Percentiles rank a stretch among this genome's conserved stretches.
Evolutionary conservation across 805 yeast genomes (phyloP).

Genomic region (Ogataea pilisensis): DNA sequence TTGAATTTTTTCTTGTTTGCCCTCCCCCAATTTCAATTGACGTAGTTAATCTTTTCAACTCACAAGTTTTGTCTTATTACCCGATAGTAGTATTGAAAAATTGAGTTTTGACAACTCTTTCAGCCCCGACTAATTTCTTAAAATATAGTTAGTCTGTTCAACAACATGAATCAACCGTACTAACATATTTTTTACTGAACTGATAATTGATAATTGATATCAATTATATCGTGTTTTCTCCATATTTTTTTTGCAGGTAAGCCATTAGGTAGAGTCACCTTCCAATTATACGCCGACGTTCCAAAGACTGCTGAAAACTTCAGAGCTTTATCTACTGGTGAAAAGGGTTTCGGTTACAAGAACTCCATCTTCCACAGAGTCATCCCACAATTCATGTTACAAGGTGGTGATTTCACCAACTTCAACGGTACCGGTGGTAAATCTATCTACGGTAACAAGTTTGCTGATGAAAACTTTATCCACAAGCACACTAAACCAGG

Average conservation of each 20-base stretch:
- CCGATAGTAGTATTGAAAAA: background rate
- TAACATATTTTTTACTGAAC: no score
- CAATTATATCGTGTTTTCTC: slow-evolving; percentile 3
- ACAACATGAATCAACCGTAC: no score
- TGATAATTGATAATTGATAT: no score
- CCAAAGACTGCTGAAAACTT: slow-evolving; percentile 82
- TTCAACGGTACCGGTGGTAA: slow-evolving; percentile 94
- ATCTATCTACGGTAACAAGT: slow-evolving; percentile 70
- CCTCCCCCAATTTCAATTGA: no score
- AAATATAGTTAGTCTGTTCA: no score
- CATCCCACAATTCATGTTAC: slow-evolving; percentile 94
- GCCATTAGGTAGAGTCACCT: slow-evolving; percentile 56
- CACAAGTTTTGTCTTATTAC: background rate
- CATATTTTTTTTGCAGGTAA: slow-evolving; percentile 22
- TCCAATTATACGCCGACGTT: slow-evolving; percentile 86
- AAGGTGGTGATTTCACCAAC: slow-evolving; percentile 86
- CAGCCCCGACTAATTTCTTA: background rate
- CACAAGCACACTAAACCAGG: slow-evolving; percentile 78
- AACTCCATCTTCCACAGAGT: slow-evolving; percentile 93
- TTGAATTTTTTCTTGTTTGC: background rate
- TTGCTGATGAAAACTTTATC: slow-evolving; percentile 60
- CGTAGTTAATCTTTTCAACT: no score
- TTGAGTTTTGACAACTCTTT: slow-evolving; percentile 13
- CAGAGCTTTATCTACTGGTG: slow-evolving; percentile 84
- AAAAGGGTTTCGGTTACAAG: slow-evolving; percentile 89